phyloP scores from a whole-genome alignment of 495 filamentous ascomycete genomes.

The Endocarpon pusillum region DNA sequence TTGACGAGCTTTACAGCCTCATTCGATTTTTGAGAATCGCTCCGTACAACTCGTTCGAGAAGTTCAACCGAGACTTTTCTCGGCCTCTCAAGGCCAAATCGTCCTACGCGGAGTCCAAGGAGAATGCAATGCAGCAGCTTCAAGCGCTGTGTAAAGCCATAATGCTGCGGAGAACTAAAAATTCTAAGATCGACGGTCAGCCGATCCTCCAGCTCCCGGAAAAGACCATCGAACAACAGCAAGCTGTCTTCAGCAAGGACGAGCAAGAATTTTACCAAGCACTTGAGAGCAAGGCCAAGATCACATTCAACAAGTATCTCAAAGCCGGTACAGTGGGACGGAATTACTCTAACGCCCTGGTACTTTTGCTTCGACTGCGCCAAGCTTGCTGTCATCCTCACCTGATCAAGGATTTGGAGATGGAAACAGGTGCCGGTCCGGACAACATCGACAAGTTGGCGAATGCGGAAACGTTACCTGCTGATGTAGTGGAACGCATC shows the following conservation, averaged over 20 bases:
- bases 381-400: conserved; percentile 90
- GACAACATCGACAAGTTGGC: conserved; percentile 46
- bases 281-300: conserved; percentile 47
- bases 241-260: conserved; percentile 59
- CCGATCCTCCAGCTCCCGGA: conserved; percentile 63
- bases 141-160: conserved; percentile 71
- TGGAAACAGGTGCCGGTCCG: conserved; percentile 30
- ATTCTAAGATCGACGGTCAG: conserved; percentile 65
- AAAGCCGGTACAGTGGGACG: conserved; percentile 51
- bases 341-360: conserved; percentile 72
- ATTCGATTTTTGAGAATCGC: conserved; percentile 66
- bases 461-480: conserved; percentile 45
- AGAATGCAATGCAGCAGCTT: conserved; percentile 49
- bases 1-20: conserved; percentile 67
- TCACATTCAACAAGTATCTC: conserved; percentile 65
- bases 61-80: conserved; percentile 40
- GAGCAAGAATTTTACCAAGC: conserved; percentile 55
- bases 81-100: conserved; percentile 32
- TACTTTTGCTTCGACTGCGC: conserved; percentile 73
- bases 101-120: conserved; percentile 10
- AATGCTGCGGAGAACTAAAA: conserved; percentile 73
- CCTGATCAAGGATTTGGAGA: conserved; percentile 60
- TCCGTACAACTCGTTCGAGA: conserved; percentile 52
- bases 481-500: conserved; percentile 49
- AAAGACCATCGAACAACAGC: conserved; percentile 44